Percentiles rank a stretch among this genome's conserved stretches.
Conservation (phyloP, 495 filamentous ascomycete genomes). For the Xylaria grammica region DNA sequence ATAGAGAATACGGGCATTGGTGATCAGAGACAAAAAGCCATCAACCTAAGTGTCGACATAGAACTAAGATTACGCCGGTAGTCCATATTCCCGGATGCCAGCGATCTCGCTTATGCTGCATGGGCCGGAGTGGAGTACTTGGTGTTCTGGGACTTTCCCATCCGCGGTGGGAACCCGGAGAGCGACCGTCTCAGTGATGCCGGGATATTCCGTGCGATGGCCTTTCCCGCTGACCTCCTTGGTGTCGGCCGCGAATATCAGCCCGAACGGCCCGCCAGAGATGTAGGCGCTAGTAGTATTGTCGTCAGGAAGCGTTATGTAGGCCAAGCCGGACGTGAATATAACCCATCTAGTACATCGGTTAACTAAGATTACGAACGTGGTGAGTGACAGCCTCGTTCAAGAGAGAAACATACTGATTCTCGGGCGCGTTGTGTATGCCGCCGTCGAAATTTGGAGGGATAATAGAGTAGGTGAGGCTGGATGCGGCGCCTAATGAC, state of each 20-base stretch:
- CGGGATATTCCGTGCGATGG: conserved; percentile 56
- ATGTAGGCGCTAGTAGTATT: conserved; percentile 42
- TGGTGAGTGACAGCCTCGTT: background rate
- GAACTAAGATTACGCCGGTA: background rate
- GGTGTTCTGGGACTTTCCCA: conserved; percentile 47
- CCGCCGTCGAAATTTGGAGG: conserved; percentile 56
- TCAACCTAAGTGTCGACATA: background rate
- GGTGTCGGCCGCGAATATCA: conserved; percentile 57
- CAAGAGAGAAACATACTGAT: conserved; percentile 44
- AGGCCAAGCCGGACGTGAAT: conserved; percentile 55
- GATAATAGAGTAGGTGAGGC: conserved; percentile 47
- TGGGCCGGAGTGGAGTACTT: conserved; percentile 38
- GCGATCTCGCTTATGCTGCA: conserved; percentile 22
- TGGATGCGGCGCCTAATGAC: conserved; percentile 42
- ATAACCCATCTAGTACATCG: conserved; percentile 51
- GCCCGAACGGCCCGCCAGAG: conserved; percentile 51
- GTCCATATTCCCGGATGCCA: conserved; percentile 18
- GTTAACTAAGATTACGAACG: background rate
- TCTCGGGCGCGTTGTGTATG: conserved; percentile 55
- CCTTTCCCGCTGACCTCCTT: conserved; percentile 51
- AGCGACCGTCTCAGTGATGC: conserved; percentile 44
- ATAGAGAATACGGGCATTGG: no score
- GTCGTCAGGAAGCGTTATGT: conserved; percentile 56
- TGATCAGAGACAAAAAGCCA: background rate
- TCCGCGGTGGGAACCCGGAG: conserved; percentile 49